A percentile compares a stretch with the other conserved stretches of the same genome.
These are phyloP conservation scores for Rutstroemia sp. DNA, from an alignment of 2,329 filamentous ascomycete genomes.

Conservation along the genomic window DNA sequence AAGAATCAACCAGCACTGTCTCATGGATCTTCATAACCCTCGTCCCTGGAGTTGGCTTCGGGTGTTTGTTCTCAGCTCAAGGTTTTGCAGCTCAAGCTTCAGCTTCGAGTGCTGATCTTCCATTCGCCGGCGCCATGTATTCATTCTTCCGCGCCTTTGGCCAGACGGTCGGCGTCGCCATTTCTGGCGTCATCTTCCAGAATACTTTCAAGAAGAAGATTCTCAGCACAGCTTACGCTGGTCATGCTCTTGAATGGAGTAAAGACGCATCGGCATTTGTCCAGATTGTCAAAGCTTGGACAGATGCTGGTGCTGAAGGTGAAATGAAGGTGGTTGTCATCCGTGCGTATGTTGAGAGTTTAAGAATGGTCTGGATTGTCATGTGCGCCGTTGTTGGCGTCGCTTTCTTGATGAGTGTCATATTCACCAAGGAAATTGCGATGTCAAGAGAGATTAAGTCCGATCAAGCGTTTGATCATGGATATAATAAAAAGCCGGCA, in stretches of 20 bases:
- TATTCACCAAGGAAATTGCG: conserved; percentile 35
- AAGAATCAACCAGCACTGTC: conserved; percentile 40
- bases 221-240: conserved; percentile 11
- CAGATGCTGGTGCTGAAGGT: conserved; percentile 6
- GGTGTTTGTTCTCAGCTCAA: conserved; percentile 55
- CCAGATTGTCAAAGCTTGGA: conserved; percentile 16
- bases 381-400: conserved; percentile 19
- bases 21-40: conserved; percentile 55
- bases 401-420: conserved; percentile 30
- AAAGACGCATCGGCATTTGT: conserved; percentile 18
- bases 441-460: conserved; percentile 45
- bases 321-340: conserved; percentile 10
- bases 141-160: conserved; percentile 59
- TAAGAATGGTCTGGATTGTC: conserved; percentile 22
- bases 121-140: conserved; percentile 55
- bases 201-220: conserved; percentile 38
- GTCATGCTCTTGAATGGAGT: conserved; percentile 13
- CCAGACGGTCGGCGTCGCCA: conserved; percentile 26
- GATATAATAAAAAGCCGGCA: not conserved
- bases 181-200: conserved; percentile 62
- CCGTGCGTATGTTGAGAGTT: conserved; percentile 16
- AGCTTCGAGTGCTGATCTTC: conserved; percentile 45
- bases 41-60: conserved; percentile 52
- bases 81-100: conserved; percentile 56
- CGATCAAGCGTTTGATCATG: conserved; percentile 6